Percentiles rank a stretch among this genome's conserved stretches.
Conservation (phyloP, 2,329 filamentous ascomycete genomes). For the Pleurostoma richardsiae region DNA sequence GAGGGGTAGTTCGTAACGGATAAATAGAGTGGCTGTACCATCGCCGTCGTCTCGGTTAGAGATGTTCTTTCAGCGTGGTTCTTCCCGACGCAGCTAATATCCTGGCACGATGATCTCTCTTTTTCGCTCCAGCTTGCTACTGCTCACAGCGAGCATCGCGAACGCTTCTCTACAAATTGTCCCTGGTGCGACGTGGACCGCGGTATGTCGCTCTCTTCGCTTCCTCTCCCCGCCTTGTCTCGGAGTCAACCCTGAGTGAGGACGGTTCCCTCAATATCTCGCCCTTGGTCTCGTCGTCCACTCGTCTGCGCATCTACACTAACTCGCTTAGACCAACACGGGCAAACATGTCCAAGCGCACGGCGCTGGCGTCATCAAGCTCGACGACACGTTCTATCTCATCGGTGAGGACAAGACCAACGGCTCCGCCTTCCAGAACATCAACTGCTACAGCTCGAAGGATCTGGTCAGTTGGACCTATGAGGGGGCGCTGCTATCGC, state of each 20-base stretch:
- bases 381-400: slow-evolving; percentile 57
- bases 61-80: too few species aligned
- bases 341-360: slow-evolving; percentile 60
- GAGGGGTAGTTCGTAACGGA: too few species aligned
- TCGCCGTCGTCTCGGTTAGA: too few species aligned
- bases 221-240: too few species aligned
- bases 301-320: not conserved
- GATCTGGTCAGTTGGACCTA: slow-evolving; percentile 61
- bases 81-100: not conserved
- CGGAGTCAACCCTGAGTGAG: too few species aligned
- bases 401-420: slow-evolving; percentile 66
- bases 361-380: slow-evolving; percentile 58
- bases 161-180: slow-evolving; percentile 21
- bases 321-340: slow-evolving; percentile 12
- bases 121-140: slow-evolving; percentile 9
- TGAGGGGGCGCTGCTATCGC: slow-evolving; percentile 51
- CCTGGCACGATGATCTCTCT: slow-evolving; percentile 8
- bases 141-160: slow-evolving; percentile 14
- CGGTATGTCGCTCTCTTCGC: slow-evolving; percentile 7
- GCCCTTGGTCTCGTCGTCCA: too few species aligned
- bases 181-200: slow-evolving; percentile 21
- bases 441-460: slow-evolving; percentile 64
- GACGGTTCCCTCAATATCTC: too few species aligned
- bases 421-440: slow-evolving; percentile 56
- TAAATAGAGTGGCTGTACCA: too few species aligned